phyloP scores from a whole-genome alignment of 2,329 filamentous ascomycete genomes.

The Fusarium sp. region DNA sequence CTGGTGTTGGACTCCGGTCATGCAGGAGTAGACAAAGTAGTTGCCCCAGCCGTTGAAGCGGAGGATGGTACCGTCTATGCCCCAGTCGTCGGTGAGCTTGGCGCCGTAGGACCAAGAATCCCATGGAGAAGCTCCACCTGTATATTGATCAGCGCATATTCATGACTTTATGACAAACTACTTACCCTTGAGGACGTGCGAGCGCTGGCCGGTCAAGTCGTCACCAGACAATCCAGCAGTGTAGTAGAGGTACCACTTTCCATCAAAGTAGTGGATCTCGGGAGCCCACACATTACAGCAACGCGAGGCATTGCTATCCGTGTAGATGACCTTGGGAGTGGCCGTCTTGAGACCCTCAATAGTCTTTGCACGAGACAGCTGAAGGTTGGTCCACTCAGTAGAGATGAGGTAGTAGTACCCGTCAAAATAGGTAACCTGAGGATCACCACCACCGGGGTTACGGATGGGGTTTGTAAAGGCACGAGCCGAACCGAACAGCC shows the following conservation, averaged over 20 bases:
- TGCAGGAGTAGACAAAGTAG: slow-evolving; percentile 67
- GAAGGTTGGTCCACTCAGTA: slow-evolving; percentile 65
- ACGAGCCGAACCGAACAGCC: slow-evolving; percentile 20
- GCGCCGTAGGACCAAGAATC: slow-evolving; percentile 61
- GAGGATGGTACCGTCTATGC: slow-evolving; percentile 65
- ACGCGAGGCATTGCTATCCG: slow-evolving; percentile 55
- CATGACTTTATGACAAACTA: neutral
- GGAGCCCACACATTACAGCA: slow-evolving; percentile 70
- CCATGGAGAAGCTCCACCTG: slow-evolving; percentile 63
- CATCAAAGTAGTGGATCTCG: slow-evolving; percentile 63
- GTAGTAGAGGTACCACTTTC: slow-evolving; percentile 66
- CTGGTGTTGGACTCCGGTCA: slow-evolving; percentile 53
- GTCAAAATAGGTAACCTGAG: slow-evolving; percentile 61
- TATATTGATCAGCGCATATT: neutral
- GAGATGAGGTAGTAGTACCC: slow-evolving; percentile 69
- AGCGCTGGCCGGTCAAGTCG: slow-evolving; percentile 60
- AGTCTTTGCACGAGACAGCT: slow-evolving; percentile 64
- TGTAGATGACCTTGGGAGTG: slow-evolving; percentile 62
- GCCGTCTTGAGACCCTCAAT: slow-evolving; percentile 66
- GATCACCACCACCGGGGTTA: slow-evolving; percentile 61
- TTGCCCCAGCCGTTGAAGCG: slow-evolving; percentile 57
- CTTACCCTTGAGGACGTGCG: slow-evolving; percentile 62
- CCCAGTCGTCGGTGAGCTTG: slow-evolving; percentile 59
- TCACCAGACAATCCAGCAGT: slow-evolving; percentile 56
- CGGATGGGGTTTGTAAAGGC: slow-evolving; percentile 65